A percentile compares a stretch with the other conserved stretches of the same genome.
Evolutionary conservation across 768 basidiomycete genomes (phyloP).

Genomic region (Podaxis sp.): DNA sequence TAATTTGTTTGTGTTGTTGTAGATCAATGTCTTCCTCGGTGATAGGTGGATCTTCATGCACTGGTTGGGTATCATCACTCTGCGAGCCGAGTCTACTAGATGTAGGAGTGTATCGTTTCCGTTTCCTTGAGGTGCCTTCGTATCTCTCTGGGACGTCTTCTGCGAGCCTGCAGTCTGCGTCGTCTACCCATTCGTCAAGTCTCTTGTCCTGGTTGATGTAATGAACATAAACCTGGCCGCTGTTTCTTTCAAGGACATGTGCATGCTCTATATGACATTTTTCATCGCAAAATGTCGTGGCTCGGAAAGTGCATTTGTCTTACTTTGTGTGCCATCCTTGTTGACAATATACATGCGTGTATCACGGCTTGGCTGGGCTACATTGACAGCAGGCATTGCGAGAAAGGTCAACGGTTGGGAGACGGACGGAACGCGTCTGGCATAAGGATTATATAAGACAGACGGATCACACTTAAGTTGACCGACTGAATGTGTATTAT

Average conservation of each 20-base stretch:
- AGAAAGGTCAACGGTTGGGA: neutral
- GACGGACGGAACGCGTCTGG: neutral
- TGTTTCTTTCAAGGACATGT: slow-evolving; percentile 51
- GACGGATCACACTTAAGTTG: neutral
- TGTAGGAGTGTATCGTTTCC: slow-evolving; percentile 38
- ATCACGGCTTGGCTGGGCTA: slow-evolving; percentile 25
- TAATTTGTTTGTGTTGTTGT: slow-evolving; percentile 64
- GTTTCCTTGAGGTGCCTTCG: slow-evolving; percentile 26
- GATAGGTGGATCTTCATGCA: slow-evolving; percentile 38
- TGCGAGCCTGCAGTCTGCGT: slow-evolving; percentile 33
- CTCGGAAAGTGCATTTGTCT: slow-evolving; percentile 15
- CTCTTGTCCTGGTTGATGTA: slow-evolving; percentile 70
- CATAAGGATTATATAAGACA: slow-evolving; percentile 9
- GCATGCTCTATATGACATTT: slow-evolving; percentile 39
- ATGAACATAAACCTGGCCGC: slow-evolving; percentile 66
- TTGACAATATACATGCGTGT: slow-evolving; percentile 30
- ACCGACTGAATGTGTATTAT: slow-evolving; percentile 5
- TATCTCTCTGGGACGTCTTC: slow-evolving; percentile 23
- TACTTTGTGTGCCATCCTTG: slow-evolving; percentile 34
- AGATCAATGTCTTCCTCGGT: slow-evolving; percentile 73
- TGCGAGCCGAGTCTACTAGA: slow-evolving; percentile 23
- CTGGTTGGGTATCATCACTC: slow-evolving; percentile 24
- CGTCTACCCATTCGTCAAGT: slow-evolving; percentile 72
- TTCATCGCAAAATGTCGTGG: slow-evolving; percentile 6
- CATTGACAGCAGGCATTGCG: slow-evolving; percentile 32